Evolutionary conservation across 2,329 filamentous ascomycete genomes (phyloP).

Genomic region (Apiospora malaysiana): DNA sequence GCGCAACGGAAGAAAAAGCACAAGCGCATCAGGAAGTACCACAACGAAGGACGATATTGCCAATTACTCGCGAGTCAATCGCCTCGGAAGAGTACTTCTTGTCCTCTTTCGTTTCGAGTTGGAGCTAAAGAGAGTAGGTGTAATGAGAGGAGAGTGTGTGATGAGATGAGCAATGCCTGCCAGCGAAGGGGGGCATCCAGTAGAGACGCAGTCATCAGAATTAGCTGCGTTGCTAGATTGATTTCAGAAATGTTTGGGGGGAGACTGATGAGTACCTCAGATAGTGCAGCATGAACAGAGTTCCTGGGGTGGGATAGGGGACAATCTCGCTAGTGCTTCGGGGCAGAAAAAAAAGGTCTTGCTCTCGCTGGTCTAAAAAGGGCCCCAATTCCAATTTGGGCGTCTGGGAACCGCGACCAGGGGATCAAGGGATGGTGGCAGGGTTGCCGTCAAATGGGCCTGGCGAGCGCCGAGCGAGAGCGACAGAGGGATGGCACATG

Average conservation of each 20-base stretch:
- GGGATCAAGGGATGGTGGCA: constrained; percentile 16
- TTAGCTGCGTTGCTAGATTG: constrained; percentile 16
- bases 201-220: constrained; percentile 10
- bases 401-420: constrained; percentile 5
- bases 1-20: constrained; percentile 6
- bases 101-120: constrained; percentile 26
- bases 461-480: background rate
- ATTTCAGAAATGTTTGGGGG: constrained; percentile 32
- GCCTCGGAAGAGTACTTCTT: background rate
- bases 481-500: background rate
- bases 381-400: constrained; percentile 28
- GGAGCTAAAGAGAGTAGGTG: constrained; percentile 22
- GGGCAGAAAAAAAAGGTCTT: constrained; percentile 31
- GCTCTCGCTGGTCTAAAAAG: constrained; percentile 39
- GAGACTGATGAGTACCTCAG: background rate
- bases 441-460: constrained; percentile 9
- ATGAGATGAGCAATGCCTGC: constrained; percentile 27
- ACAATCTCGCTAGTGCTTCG: constrained; percentile 50
- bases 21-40: constrained; percentile 8
- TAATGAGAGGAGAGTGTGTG: constrained; percentile 25
- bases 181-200: constrained; percentile 23
- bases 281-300: constrained; percentile 36
- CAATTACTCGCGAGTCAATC: constrained; percentile 4
- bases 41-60: constrained; percentile 12
- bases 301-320: constrained; percentile 32